phyloP scores from a whole-genome alignment of 2,329 filamentous ascomycete genomes.

The Ophiostoma perfectum region DNA sequence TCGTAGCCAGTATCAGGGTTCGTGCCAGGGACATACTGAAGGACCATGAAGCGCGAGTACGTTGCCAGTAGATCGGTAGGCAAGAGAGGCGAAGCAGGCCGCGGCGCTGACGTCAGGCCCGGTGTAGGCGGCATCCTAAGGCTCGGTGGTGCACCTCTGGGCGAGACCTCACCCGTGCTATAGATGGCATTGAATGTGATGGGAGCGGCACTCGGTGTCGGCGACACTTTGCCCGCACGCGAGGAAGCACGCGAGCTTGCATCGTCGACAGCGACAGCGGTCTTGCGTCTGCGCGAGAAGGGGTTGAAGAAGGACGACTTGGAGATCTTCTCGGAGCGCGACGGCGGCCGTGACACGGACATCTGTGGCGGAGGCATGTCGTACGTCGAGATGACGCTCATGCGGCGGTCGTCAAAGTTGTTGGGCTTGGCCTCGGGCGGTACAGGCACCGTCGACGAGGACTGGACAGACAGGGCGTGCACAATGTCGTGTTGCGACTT shows the following conservation, averaged over 20 bases:
- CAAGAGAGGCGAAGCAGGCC: background rate
- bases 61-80: slow-evolving; percentile 16
- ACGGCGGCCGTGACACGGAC: background rate
- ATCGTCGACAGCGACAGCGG: background rate
- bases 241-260: background rate
- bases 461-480: slow-evolving; percentile 41
- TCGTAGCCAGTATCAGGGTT: background rate
- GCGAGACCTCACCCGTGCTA: background rate
- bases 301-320: slow-evolving; percentile 24
- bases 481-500: slow-evolving; percentile 48
- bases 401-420: background rate
- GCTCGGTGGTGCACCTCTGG: background rate
- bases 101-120: background rate
- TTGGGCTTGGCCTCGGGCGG: background rate
- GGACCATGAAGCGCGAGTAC: slow-evolving; percentile 32
- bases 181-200: background rate
- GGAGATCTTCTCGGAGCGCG: background rate
- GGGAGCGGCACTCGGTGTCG: background rate
- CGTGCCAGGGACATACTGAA: slow-evolving; percentile 29
- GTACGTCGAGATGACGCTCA: background rate
- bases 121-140: background rate
- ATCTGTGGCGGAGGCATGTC: background rate
- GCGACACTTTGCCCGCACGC: background rate
- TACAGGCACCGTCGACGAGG: slow-evolving; percentile 29
- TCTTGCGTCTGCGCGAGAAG: slow-evolving; percentile 21